Evolutionary conservation across 2,329 filamentous ascomycete genomes (phyloP).

Genomic region (Paraphoma chrysanthemicola): DNA sequence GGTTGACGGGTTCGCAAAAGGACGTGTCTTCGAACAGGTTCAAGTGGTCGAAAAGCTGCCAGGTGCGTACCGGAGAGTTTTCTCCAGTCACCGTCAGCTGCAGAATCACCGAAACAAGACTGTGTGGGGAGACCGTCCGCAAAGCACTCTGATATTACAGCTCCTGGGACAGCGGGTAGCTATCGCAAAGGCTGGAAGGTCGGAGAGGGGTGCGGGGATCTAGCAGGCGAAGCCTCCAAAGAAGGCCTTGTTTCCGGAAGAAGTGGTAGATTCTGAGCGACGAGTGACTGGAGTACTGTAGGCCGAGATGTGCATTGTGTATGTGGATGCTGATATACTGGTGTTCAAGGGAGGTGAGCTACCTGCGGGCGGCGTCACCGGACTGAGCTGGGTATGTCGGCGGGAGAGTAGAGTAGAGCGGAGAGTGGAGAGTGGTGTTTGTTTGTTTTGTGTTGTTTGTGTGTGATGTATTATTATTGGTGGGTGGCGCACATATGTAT

Average conservation of each 20-base stretch:
- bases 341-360: conserved; percentile 34
- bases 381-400: conserved; percentile 34
- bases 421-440: conserved; percentile 15
- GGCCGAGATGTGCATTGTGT: conserved; percentile 47
- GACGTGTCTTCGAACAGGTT: conserved; percentile 38
- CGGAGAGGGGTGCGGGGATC: conserved; percentile 44
- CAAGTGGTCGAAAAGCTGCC: conserved; percentile 42
- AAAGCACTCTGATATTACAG: conserved; percentile 46
- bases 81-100: conserved; percentile 54
- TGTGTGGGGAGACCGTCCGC: conserved; percentile 45
- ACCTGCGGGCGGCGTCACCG: conserved; percentile 34
- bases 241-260: conserved; percentile 50
- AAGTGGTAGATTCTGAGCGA: conserved; percentile 50
- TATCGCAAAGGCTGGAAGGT: conserved; percentile 42
- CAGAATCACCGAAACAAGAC: conserved; percentile 53
- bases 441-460: conserved; percentile 21
- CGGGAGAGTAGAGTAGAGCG: conserved; percentile 1
- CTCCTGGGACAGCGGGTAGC: conserved; percentile 40
- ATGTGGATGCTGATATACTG: conserved; percentile 31
- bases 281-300: conserved; percentile 51
- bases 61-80: conserved; percentile 40
- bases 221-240: conserved; percentile 47
- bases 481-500: conserved; percentile 22
- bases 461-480: conserved; percentile 36
- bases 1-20: conserved; percentile 40